Conservation (phyloP, 495 filamentous ascomycete species). For the Aspergillus cristatus region DNA sequence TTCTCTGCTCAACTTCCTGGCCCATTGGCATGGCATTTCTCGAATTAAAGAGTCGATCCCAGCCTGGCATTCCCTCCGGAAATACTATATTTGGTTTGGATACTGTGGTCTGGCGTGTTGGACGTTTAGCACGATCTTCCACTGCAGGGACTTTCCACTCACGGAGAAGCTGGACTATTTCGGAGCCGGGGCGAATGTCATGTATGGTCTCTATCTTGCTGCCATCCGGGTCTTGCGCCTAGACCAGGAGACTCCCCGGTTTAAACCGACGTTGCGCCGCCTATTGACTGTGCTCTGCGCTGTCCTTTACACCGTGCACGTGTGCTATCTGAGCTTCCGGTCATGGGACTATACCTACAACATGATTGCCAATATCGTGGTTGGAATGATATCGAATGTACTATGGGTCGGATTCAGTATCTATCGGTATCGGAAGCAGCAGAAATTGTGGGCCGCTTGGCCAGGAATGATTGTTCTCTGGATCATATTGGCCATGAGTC, state of each 20-base stretch:
- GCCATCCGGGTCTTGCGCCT: slow-evolving; percentile 74
- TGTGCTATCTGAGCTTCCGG: slow-evolving; percentile 75
- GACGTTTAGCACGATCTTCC: slow-evolving; percentile 84
- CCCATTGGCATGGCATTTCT: slow-evolving; percentile 72
- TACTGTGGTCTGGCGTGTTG: slow-evolving; percentile 77
- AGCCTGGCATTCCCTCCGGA: slow-evolving; percentile 59
- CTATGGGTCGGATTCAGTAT: slow-evolving; percentile 84
- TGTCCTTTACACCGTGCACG: slow-evolving; percentile 63
- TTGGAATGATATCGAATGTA: slow-evolving; percentile 70
- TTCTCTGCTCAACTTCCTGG: slow-evolving; percentile 78
- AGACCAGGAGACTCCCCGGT: slow-evolving; percentile 49
- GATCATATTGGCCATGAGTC: slow-evolving; percentile 87
- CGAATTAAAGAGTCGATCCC: slow-evolving; percentile 63
- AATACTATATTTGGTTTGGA: slow-evolving; percentile 72
- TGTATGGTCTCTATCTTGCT: slow-evolving; percentile 84
- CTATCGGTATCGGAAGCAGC: slow-evolving; percentile 56
- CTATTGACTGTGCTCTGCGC: slow-evolving; percentile 68
- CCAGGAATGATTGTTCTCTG: slow-evolving; percentile 89
- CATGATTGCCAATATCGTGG: slow-evolving; percentile 85
- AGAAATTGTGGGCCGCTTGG: slow-evolving; percentile 73
- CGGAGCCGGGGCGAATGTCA: slow-evolving; percentile 78
- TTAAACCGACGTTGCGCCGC: slow-evolving; percentile 51
- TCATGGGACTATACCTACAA: slow-evolving; percentile 96
- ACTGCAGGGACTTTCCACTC: slow-evolving; percentile 71
- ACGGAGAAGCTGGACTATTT: slow-evolving; percentile 97